Percentiles rank a stretch among this genome's conserved stretches.
Conservation (phyloP, 768 basidiomycete genomes). For the Boletus reticuloceps region DNA sequence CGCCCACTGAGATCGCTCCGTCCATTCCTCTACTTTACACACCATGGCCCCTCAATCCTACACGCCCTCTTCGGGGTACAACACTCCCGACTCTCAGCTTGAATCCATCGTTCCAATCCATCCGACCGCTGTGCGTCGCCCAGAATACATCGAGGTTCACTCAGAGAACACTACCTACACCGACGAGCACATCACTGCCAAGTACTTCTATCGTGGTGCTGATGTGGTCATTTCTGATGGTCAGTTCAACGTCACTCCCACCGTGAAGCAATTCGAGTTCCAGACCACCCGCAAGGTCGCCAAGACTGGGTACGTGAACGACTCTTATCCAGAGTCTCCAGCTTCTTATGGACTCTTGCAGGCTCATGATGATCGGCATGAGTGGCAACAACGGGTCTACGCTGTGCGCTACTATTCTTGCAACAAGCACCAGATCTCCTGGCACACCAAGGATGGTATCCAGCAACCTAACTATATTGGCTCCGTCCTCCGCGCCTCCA, state of each 20-base stretch:
- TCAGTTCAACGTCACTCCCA: constrained; percentile 76
- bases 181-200: constrained; percentile 79
- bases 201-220: constrained; percentile 78
- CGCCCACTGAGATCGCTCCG: constrained; percentile 37
- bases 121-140: constrained; percentile 81
- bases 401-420: constrained; percentile 89
- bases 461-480: constrained; percentile 98
- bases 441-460: constrained; percentile 90
- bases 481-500: constrained; percentile 93
- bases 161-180: constrained; percentile 80
- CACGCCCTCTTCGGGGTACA: constrained; percentile 59
- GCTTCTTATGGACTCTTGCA: constrained; percentile 27
- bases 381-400: constrained; percentile 99
- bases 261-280: constrained; percentile 82
- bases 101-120: constrained; percentile 72
- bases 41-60: constrained; percentile 50
- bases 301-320: constrained; percentile 80
- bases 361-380: constrained; percentile 94
- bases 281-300: constrained; percentile 82
- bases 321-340: constrained; percentile 2
- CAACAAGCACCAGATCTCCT: constrained; percentile 90
- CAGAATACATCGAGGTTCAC: constrained; percentile 73
- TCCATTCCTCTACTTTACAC: constrained; percentile 23
- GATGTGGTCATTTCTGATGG: constrained; percentile 69
- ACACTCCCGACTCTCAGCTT: constrained; percentile 68